Percentiles rank a stretch among this genome's conserved stretches.
Evolutionary conservation across 2,329 filamentous ascomycete genomes (phyloP).

Genomic region (Talaromyces islandicus): DNA sequence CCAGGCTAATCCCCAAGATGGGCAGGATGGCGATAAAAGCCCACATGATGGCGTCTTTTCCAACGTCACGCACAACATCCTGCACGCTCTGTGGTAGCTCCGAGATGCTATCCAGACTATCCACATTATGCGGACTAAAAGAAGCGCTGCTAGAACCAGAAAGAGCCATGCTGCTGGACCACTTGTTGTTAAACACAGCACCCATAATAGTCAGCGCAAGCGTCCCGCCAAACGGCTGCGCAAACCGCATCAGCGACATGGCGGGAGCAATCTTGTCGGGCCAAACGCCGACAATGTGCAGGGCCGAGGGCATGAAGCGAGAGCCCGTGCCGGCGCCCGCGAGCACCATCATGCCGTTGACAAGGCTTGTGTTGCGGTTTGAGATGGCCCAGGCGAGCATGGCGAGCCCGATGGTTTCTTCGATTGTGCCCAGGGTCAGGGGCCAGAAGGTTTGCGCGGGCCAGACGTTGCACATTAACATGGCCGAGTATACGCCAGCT

Average conservation of each 20-base stretch:
- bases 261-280: conserved; percentile 53
- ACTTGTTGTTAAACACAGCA: conserved; percentile 60
- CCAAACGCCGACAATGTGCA: conserved; percentile 60
- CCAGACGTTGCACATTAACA: conserved; percentile 55
- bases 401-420: conserved; percentile 54
- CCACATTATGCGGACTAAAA: conserved; percentile 27
- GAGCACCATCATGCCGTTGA: conserved; percentile 63
- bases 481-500: conserved; percentile 53
- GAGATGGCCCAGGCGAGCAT: conserved; percentile 54
- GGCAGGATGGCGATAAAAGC: conserved; percentile 58
- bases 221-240: conserved; percentile 59
- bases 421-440: conserved; percentile 50
- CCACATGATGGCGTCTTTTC: conserved; percentile 57
- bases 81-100: conserved; percentile 30
- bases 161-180: conserved; percentile 20
- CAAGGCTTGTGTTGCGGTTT: conserved; percentile 40
- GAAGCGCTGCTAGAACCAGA: background rate
- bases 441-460: conserved; percentile 58
- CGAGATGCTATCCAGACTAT: conserved; percentile 33
- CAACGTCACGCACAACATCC: conserved; percentile 35
- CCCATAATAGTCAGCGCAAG: conserved; percentile 63
- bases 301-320: conserved; percentile 58
- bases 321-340: conserved; percentile 58
- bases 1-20: conserved; percentile 47
- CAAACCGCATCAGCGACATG: conserved; percentile 55